Percentiles rank a stretch among this genome's conserved stretches.
Evolutionary conservation across 2,329 filamentous ascomycete species (phyloP).

Genomic region (Nigrograna mackinnonii): DNA sequence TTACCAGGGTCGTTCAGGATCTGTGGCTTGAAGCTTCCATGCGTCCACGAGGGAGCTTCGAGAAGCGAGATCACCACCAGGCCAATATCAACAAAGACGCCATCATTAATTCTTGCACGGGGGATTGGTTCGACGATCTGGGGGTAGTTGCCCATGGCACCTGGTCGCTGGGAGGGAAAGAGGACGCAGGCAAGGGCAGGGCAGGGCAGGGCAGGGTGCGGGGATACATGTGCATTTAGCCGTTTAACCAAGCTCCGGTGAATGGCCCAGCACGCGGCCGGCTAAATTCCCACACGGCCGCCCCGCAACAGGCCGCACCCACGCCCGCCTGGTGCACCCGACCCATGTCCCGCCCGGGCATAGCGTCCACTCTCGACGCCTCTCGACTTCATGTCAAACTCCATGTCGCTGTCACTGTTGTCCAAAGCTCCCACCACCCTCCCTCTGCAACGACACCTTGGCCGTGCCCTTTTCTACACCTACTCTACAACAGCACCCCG

Average conservation of each 20-base stretch:
- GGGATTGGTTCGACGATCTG: slow-evolving; percentile 33
- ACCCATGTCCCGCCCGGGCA: too few species aligned
- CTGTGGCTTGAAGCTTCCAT: slow-evolving; percentile 42
- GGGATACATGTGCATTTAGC: slow-evolving; percentile 10
- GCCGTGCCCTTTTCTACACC: background rate
- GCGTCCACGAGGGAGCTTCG: slow-evolving; percentile 38
- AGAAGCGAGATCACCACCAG: slow-evolving; percentile 41
- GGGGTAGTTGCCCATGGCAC: slow-evolving; percentile 14
- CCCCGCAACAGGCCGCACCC: slow-evolving; percentile 12
- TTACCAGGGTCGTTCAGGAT: slow-evolving; percentile 36
- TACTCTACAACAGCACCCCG: background rate
- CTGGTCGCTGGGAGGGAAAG: slow-evolving; percentile 18
- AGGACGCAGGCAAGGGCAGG: slow-evolving; percentile 4
- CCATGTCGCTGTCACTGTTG: too few species aligned
- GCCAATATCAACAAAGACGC: slow-evolving; percentile 35
- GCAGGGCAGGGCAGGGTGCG: background rate
- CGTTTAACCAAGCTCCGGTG: slow-evolving; percentile 12
- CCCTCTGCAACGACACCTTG: too few species aligned
- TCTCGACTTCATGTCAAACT: too few species aligned
- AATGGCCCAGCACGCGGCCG: slow-evolving; percentile 9
- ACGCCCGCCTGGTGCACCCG: too few species aligned
- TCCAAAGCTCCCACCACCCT: too few species aligned
- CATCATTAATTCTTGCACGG: slow-evolving; percentile 29
- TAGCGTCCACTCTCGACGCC: background rate
- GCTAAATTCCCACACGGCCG: slow-evolving; percentile 14